Conservation (phyloP, 768 basidiomycete species). For the Lactifluus piperatus region DNA sequence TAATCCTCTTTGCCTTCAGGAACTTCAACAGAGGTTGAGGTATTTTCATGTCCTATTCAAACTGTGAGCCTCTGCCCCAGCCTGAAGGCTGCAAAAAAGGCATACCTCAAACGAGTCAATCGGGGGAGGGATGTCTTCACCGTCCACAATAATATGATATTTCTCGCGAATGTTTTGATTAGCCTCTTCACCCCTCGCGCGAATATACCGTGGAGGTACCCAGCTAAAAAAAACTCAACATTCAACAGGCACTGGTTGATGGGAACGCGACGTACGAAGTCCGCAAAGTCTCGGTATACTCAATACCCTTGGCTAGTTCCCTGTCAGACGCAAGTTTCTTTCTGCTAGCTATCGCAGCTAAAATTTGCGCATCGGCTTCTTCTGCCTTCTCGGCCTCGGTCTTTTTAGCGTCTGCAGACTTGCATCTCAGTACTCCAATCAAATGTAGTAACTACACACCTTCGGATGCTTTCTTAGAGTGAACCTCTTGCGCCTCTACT, state of each 20-base stretch:
- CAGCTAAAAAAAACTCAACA: slow-evolving; percentile 51
- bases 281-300: slow-evolving; percentile 78
- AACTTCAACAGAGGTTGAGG: slow-evolving; percentile 76
- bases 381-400: slow-evolving; percentile 76
- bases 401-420: slow-evolving; percentile 67
- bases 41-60: slow-evolving; percentile 91
- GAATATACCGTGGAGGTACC: slow-evolving; percentile 78
- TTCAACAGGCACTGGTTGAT: background rate
- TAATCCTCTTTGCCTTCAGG: slow-evolving; percentile 79
- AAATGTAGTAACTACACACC: slow-evolving; percentile 35
- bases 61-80: slow-evolving; percentile 6
- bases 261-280: slow-evolving; percentile 52
- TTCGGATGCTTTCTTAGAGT: slow-evolving; percentile 71
- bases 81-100: slow-evolving; percentile 7
- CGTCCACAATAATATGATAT: slow-evolving; percentile 91
- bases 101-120: slow-evolving; percentile 79
- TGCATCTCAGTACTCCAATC: background rate
- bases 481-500: slow-evolving; percentile 93
- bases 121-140: slow-evolving; percentile 88
- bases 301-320: slow-evolving; percentile 89
- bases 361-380: slow-evolving; percentile 84
- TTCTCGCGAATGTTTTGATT: slow-evolving; percentile 75
- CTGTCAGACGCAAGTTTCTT: slow-evolving; percentile 87
- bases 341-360: slow-evolving; percentile 85
- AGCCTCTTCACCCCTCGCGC: slow-evolving; percentile 58